Evolutionary conservation across 441 rosid species (phyloP).

Genomic region (Corymbia citriodora): DNA sequence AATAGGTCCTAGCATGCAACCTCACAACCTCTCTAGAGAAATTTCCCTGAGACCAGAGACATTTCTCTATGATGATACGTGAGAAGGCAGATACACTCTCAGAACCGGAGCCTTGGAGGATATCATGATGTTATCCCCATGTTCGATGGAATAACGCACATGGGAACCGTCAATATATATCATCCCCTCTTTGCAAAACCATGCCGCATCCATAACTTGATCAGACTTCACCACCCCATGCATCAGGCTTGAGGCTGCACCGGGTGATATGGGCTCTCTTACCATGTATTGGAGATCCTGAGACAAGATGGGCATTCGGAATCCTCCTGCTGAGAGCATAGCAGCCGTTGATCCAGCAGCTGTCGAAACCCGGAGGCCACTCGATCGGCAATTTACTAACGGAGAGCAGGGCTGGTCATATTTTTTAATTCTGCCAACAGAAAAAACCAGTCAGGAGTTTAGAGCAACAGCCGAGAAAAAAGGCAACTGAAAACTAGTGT

Average conservation of each 20-base stretch:
- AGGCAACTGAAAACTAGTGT: not conserved
- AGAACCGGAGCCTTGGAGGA: not conserved
- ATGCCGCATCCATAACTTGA: not conserved
- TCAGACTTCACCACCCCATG: constrained; percentile 22
- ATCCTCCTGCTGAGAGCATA: constrained; percentile 87
- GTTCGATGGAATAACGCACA: not conserved
- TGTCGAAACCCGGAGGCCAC: constrained; percentile 87
- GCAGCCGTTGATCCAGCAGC: constrained; percentile 94
- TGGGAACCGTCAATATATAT: constrained; percentile 11
- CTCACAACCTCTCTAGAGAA: not conserved
- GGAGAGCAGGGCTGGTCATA: constrained; percentile 30
- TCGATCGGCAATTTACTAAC: constrained; percentile 66
- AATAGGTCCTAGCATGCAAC: not conserved
- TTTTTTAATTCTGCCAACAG: constrained; percentile 41
- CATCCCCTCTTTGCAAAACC: constrained; percentile 10
- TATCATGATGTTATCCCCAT: not conserved
- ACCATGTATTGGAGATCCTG: constrained; percentile 79
- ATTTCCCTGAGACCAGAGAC: not conserved
- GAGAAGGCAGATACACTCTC: constrained; percentile 54
- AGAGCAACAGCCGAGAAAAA: not conserved
- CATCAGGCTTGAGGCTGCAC: constrained; percentile 40
- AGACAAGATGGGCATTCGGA: constrained; percentile 60
- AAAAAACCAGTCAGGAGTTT: not conserved
- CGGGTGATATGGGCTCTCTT: constrained; percentile 76
- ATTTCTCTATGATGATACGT: not conserved